Evolutionary conservation across 352 stramenopile species (phyloP).

Genomic region (Hyaloperonospora arabidopsidis): DNA sequence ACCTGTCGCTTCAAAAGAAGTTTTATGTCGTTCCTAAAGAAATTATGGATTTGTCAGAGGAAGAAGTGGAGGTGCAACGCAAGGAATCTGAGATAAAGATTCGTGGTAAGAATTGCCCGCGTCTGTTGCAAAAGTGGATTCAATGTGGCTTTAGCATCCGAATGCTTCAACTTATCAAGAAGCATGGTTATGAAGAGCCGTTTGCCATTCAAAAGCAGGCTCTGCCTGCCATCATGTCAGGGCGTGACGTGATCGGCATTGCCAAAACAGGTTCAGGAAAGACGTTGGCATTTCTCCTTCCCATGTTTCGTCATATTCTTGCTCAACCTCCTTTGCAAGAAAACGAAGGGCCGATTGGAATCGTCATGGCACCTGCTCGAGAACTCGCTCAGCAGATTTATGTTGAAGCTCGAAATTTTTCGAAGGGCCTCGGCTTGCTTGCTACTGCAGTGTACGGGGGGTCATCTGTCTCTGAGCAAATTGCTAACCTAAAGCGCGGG

Average conservation of each 20-base stretch:
- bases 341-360: conserved; percentile 94
- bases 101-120: conserved; percentile 93
- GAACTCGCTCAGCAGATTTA: conserved; percentile 99
- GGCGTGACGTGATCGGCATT: conserved; percentile 98
- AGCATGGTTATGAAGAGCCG: conserved; percentile 89
- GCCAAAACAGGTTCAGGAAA: conserved; percentile 96
- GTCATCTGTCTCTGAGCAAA: conserved; percentile 94
- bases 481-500: conserved; percentile 97
- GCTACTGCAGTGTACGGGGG: conserved; percentile 94
- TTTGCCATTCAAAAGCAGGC: conserved; percentile 97
- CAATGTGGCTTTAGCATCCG: conserved; percentile 96
- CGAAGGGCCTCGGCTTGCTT: conserved; percentile 86
- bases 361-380: conserved; percentile 96
- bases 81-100: conserved; percentile 94
- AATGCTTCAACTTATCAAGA: conserved; percentile 92
- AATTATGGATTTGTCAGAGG: conserved; percentile 85
- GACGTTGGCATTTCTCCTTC: conserved; percentile 86
- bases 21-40: conserved; percentile 96
- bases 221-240: conserved; percentile 97
- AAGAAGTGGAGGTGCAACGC: conserved; percentile 73
- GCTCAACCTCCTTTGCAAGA: conserved; percentile 87
- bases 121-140: conserved; percentile 92
- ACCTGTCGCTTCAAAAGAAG: conserved; percentile 97
- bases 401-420: conserved; percentile 91
- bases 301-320: conserved; percentile 95